Evolutionary conservation across 148 eudicot species (phyloP), one percentile per base, ranked within the genome.

Genomic region (Salicornia ramosissima): DNA sequence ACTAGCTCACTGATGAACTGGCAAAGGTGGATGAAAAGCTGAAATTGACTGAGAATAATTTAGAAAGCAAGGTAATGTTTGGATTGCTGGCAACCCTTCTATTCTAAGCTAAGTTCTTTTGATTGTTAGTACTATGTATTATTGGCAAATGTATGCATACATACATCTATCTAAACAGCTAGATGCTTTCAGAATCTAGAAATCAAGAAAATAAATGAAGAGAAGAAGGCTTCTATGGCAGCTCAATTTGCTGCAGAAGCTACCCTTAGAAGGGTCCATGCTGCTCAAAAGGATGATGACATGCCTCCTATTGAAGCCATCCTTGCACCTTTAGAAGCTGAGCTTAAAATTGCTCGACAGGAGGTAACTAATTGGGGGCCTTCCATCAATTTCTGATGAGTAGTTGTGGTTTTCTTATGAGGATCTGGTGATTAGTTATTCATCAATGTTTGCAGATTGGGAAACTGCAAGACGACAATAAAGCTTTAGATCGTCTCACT

Each of bases 161-260:
- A 40, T 22, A 9, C 43, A 64, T 70, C 26, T 42, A 68, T 13
- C 72, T 71, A 31, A 42, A 65, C 29, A 59, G 42, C 24, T 51
- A 15, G 64, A 25, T 24, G 72, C 47, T 70, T 82, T 74, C 82
- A 94, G 98, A 90, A 88, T 80, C 86, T 94, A 52, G 98, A 94
- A 73, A 78, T 87, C 14, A 94, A 82, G 78, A 94, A 86, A 80
- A 84, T 86, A 69, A 90, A 82, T 75, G 97, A 94, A 69, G 97
- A 94, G 86, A 94, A 90, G 74, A 94, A 84, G 73, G 86, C 87
- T 58, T 84, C 98, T 40, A 71, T 94, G 86, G 89, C 97, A 43
- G 98, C 98, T 73, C 98, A 94, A 77, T 94, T 87, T 87, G 98
- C 98, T 24, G 98, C 98, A 59, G 98, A 94, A 84, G 98, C 98